Base-by-base conservation (phyloP, 495 filamentous ascomycete genomes). In the Penicillium mononematosum region DNA sequence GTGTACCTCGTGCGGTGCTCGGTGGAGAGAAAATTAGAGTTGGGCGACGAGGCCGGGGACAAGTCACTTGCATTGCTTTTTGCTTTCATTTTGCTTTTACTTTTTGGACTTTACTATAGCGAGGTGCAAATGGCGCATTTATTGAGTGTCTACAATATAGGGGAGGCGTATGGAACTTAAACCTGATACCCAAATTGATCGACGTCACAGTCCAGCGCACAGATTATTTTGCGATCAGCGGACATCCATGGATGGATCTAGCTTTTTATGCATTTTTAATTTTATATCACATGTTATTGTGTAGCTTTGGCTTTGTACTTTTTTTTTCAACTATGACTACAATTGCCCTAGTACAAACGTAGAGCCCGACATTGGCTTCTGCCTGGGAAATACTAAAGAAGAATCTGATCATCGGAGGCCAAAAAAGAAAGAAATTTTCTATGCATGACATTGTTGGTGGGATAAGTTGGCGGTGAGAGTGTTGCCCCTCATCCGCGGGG, bases 1-100 rank as follows among this genome's bases (percentile, higher is more conserved):
- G 75, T 78, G 77, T 70, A 77, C 74, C 27, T 63, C 66, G 34
- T 77, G 77, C 53, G 68, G 71, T 58, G 68, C 69, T 43, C 61
- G 68, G 41, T 80, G 77, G 77, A 74, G 75, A 74, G 77, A 80
- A 59, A 76, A 77, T 62, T 75, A 55, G 43, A 55, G 55, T 66
- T 59, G 39, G 53, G 22, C n/a, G 8, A 24, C 32, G 38, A 34
- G 42, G n/a, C 48, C 14, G 14, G 8, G 36, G 17, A 7, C 36
- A 39, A n/a, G n/a, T 25, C 14, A 27, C 9, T 9, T 50, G 47
- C 11, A 7, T 50, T 36, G 22, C 11, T 54, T 58, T 50, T 19
- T 38, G 25, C 12, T 36, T 34, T 50, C 4, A 38, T 56, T 36
- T 29, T 29, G 27, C 24, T 29, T 29, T 29, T 29, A 9, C 27